Evolutionary conservation across 2,329 filamentous ascomycete species (phyloP).

Genomic region (Pyrenochaeta sp.): DNA sequence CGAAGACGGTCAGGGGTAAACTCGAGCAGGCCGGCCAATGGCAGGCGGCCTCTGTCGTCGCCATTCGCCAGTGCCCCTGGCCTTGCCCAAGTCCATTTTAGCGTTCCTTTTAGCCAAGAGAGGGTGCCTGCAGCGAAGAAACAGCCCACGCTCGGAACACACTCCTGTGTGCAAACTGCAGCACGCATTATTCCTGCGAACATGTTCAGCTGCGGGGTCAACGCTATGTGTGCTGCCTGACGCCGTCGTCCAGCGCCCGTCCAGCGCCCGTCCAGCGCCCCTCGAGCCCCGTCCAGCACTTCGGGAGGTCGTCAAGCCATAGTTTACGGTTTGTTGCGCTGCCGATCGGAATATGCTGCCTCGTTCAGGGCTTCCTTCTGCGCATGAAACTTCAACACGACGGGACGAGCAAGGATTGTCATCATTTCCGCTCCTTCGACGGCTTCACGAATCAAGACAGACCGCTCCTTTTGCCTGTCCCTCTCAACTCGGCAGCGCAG

Average conservation of each 20-base stretch:
- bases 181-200: conserved; percentile 8
- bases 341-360: conserved; percentile 16
- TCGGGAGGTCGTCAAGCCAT: too few relatives aligned
- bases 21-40: conserved; percentile 28
- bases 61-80: conserved; percentile 27
- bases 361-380: conserved; percentile 7
- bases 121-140: conserved; percentile 32
- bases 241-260: neutral
- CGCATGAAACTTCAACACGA: conserved; percentile 31
- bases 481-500: conserved; percentile 7
- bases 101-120: conserved; percentile 16
- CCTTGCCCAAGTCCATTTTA: conserved; percentile 17
- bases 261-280: too few relatives aligned
- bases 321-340: too few relatives aligned
- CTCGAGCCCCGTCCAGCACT: too few relatives aligned
- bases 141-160: conserved; percentile 25
- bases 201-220: conserved; percentile 11
- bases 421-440: conserved; percentile 32
- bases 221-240: conserved; percentile 6
- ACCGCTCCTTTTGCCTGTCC: conserved; percentile 18
- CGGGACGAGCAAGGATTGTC: conserved; percentile 26
- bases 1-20: conserved; percentile 28
- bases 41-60: conserved; percentile 7
- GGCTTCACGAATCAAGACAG: conserved; percentile 32
- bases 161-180: conserved; percentile 12